Evolutionary conservation across 805 yeast genomes (phyloP).

Genomic region (Candida xyloterini): DNA sequence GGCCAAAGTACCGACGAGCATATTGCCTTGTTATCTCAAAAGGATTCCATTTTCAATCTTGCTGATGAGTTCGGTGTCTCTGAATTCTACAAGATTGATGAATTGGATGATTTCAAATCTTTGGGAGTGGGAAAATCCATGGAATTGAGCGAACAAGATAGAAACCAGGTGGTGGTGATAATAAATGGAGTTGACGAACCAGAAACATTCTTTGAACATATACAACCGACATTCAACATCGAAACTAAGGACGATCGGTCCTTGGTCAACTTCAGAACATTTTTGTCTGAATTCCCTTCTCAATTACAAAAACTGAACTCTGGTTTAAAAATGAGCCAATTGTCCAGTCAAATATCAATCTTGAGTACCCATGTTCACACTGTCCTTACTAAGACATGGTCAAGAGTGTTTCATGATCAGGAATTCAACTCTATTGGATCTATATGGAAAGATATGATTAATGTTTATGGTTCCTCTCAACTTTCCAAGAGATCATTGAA

Average conservation of each 20-base stretch:
- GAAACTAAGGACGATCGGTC: slow-evolving; percentile 23
- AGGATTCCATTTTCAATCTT: slow-evolving; percentile 41
- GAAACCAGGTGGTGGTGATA: slow-evolving; percentile 37
- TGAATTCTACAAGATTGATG: slow-evolving; percentile 35
- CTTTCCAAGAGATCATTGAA: slow-evolving; percentile 27
- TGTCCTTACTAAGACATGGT: slow-evolving; percentile 25
- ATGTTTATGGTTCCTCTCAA: slow-evolving; percentile 14
- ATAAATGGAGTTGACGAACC: slow-evolving; percentile 43
- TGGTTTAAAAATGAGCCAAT: slow-evolving; percentile 17
- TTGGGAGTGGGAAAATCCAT: slow-evolving; percentile 21
- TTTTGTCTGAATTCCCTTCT: slow-evolving; percentile 27
- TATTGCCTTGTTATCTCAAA: slow-evolving; percentile 20
- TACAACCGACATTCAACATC: slow-evolving; percentile 23
- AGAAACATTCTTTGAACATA: slow-evolving; percentile 25
- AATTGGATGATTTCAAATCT: slow-evolving; percentile 23
- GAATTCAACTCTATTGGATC: slow-evolving; percentile 33
- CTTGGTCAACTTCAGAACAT: slow-evolving; percentile 15
- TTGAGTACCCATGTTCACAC: slow-evolving; percentile 17
- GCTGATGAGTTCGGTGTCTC: slow-evolving; percentile 45
- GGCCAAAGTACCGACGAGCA: slow-evolving; percentile 3
- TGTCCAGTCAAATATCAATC: slow-evolving; percentile 29
- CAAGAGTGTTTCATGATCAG: slow-evolving; percentile 23
- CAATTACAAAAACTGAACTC: slow-evolving; percentile 17
- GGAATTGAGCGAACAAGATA: slow-evolving; percentile 9
- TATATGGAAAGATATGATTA: slow-evolving; percentile 38